Evolutionary conservation across 1,284 basidiomycete genomes (phyloP).

Genomic region (Veloboletus limbatus): DNA sequence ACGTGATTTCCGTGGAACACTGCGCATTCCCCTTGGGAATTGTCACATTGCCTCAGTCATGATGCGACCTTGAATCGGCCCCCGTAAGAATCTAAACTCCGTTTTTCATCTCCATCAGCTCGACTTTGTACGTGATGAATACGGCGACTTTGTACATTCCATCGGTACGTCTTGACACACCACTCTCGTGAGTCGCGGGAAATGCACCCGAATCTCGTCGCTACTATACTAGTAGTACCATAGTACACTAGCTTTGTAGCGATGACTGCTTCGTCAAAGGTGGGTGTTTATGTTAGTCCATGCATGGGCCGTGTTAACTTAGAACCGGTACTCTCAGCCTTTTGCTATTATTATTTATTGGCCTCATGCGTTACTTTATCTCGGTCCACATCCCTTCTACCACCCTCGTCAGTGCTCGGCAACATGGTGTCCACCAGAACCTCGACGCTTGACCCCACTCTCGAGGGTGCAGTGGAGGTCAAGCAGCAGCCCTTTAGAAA

Average conservation of each 20-base stretch:
- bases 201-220: neutral
- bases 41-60: neutral
- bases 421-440: conserved; percentile 7
- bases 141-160: neutral
- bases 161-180: neutral
- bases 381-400: neutral
- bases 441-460: conserved; percentile 7
- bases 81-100: conserved; percentile 4
- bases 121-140: neutral
- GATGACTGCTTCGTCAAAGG: too few relatives aligned
- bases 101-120: neutral
- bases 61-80: neutral
- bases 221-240: too few relatives aligned
- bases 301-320: neutral
- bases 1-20: neutral
- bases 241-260: neutral
- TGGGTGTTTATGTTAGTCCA: neutral
- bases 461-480: conserved; percentile 9
- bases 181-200: neutral
- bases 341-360: conserved; percentile 12
- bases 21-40: neutral
- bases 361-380: neutral
- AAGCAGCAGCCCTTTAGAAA: neutral
- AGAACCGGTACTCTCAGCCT: conserved; percentile 5
- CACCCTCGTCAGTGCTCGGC: neutral